Evolutionary conservation across 2,329 filamentous ascomycete species (phyloP), one percentile per base, ranked within the genome.

Genomic region (Hypoxylon sp.): DNA sequence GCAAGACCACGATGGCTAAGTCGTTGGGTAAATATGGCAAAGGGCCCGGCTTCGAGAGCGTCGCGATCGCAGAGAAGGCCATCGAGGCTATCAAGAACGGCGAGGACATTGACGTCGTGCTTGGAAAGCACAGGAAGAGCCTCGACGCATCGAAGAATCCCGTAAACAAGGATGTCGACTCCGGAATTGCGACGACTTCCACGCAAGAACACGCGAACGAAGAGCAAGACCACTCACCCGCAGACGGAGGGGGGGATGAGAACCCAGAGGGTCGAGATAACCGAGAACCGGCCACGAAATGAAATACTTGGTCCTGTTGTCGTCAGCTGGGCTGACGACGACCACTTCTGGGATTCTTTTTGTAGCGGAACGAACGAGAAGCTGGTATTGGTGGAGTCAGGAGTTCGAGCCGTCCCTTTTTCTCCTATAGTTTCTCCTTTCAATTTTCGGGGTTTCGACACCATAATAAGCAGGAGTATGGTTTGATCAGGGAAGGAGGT

Each of bases 41-140:
- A 35, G 78, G 75, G 6, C 75, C 74, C 10, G 75, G 79, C 3
- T 83, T 85, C 54, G 78, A 83, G 65, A 82, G 77, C 54, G 76
- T 81, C 3, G 76, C 79, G 5, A 73, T 74, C 18, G 81, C 82
- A 0, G 74, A 79, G 62, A 72, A 69, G 51, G 77, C 78, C 0
- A 71, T 85, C 13, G 74, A 76, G 17, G 79, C 79, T 20, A 68
- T 83, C 53, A 74, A 70, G 26, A 70, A 68, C n/a, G 81, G 81
- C 1, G 77, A 81, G 63, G 67, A 66, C 17, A 62, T 81, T 2
- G 73, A 76, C 5, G 62, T 45, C 2, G 67, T 73, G 3, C 46
- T 71, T 10, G 62, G 65, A 18, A 64, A 64, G 37, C 54, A 27
- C n/a, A 29, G 41, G 23, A 58, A 50, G 33, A 53, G 40, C 9